Evolutionary conservation across 1,284 basidiomycete genomes (phyloP).

Genomic region (Ustilago sp.): DNA sequence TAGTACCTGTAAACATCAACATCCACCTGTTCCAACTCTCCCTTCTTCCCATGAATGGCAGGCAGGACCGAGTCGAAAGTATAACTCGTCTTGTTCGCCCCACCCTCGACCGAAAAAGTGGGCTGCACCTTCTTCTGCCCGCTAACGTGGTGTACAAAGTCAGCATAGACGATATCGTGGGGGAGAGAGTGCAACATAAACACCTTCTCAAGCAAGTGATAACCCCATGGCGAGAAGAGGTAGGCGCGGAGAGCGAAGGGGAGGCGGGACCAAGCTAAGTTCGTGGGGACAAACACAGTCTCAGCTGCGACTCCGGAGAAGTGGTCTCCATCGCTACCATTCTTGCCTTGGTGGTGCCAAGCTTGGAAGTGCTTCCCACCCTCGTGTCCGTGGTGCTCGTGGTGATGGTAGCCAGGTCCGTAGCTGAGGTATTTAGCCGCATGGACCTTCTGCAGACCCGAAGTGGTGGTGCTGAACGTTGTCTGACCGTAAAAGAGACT

Average conservation of each 20-base stretch:
- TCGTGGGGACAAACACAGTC: slow-evolving; percentile 78
- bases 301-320: slow-evolving; percentile 73
- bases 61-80: slow-evolving; percentile 55
- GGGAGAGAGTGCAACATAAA: slow-evolving; percentile 79
- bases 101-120: slow-evolving; percentile 9
- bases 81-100: slow-evolving; percentile 55
- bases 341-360: slow-evolving; percentile 11
- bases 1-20: slow-evolving; percentile 59
- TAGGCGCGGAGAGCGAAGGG: slow-evolving; percentile 75
- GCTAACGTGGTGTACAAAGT: slow-evolving; percentile 71
- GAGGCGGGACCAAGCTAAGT: slow-evolving; percentile 76
- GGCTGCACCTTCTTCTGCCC: background rate
- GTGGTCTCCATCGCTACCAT: slow-evolving; percentile 15
- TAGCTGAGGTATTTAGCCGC: slow-evolving; percentile 34
- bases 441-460: slow-evolving; percentile 34
- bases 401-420: slow-evolving; percentile 73
- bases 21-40: slow-evolving; percentile 49
- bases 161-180: slow-evolving; percentile 74
- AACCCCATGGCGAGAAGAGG: slow-evolving; percentile 79
- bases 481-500: slow-evolving; percentile 74
- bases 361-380: slow-evolving; percentile 46
- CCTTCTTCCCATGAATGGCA: slow-evolving; percentile 31
- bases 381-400: slow-evolving; percentile 70
- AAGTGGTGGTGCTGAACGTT: slow-evolving; percentile 74
- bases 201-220: slow-evolving; percentile 75